phyloP scores from a whole-genome alignment of 768 basidiomycete genomes.

The Lactarius tabidus region DNA sequence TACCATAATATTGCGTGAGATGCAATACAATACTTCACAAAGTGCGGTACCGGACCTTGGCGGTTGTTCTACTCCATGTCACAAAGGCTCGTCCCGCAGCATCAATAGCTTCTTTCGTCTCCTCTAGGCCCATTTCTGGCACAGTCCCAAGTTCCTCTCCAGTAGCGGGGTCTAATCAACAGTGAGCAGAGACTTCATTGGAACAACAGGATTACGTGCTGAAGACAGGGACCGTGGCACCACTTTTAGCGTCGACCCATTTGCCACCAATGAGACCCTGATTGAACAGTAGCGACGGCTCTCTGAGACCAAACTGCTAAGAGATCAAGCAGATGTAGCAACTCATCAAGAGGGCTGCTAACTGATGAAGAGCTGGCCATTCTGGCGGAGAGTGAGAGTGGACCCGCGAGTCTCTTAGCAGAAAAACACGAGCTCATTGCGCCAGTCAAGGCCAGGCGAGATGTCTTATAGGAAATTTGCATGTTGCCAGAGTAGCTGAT shows the following conservation, averaged over 20 bases:
- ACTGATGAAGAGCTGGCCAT: conserved; percentile 16
- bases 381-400: neutral
- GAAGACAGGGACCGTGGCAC: conserved; percentile 66
- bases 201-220: conserved; percentile 38
- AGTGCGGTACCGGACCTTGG: conserved; percentile 52
- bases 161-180: conserved; percentile 75
- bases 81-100: conserved; percentile 79
- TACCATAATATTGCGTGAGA: conserved; percentile 31
- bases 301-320: conserved; percentile 49
- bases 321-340: neutral
- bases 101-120: conserved; percentile 80
- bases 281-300: conserved; percentile 66
- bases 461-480: conserved; percentile 1
- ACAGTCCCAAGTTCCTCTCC: conserved; percentile 76
- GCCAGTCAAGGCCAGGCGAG: conserved; percentile 1
- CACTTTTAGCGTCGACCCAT: conserved; percentile 77
- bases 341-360: neutral
- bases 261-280: conserved; percentile 81
- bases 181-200: neutral
- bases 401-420: neutral
- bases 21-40: neutral
- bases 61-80: conserved; percentile 82
- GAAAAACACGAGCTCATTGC: neutral
- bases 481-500: neutral
- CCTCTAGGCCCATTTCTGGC: conserved; percentile 83